These are phyloP conservation scores for Termitomyces sp. DNA, from an alignment of 768 basidiomycete species.

Conservation along the genomic window DNA sequence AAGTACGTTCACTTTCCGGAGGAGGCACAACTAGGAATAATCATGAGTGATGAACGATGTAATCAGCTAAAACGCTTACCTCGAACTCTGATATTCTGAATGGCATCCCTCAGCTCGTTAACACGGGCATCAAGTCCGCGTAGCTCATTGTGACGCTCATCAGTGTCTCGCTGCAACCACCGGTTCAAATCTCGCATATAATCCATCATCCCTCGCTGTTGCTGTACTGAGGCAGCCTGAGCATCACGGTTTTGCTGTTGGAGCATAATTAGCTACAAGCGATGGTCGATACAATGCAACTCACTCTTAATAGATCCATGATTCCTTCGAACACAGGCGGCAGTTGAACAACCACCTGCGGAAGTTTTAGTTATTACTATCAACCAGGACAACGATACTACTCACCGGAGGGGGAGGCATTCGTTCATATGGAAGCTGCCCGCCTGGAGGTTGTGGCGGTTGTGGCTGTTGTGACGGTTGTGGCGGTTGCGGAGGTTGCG, in stretches of 20 bases:
- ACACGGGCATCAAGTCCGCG: conserved; percentile 60
- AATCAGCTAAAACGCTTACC: conserved; percentile 20
- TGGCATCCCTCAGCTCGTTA: conserved; percentile 37
- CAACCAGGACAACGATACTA: conserved; percentile 4
- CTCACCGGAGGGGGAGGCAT: conserved; percentile 54
- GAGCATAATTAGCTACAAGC: not conserved
- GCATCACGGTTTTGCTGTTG: conserved; percentile 69
- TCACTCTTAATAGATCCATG: conserved; percentile 61
- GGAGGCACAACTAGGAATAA: conserved; percentile 6
- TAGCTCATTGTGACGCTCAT: conserved; percentile 72
- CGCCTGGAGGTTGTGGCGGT: conserved; percentile 2
- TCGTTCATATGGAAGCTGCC: conserved; percentile 28
- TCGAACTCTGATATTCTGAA: conserved; percentile 29
- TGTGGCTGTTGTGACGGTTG: not conserved
- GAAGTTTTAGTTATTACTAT: not conserved
- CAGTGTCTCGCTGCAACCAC: conserved; percentile 76
- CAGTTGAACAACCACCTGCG: conserved; percentile 55
- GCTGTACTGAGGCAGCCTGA: conserved; percentile 68
- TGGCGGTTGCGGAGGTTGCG: not conserved
- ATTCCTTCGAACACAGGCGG: conserved; percentile 63
- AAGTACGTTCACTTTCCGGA: conserved; percentile 10
- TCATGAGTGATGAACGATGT: not conserved
- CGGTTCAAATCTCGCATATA: conserved; percentile 73
- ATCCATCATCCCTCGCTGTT: conserved; percentile 74
- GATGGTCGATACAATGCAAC: conserved; percentile 11